Percentiles rank a stretch among this genome's conserved stretches.
Conservation (phyloP, 208 protist species). For the Angomonas ambiguus region DNA sequence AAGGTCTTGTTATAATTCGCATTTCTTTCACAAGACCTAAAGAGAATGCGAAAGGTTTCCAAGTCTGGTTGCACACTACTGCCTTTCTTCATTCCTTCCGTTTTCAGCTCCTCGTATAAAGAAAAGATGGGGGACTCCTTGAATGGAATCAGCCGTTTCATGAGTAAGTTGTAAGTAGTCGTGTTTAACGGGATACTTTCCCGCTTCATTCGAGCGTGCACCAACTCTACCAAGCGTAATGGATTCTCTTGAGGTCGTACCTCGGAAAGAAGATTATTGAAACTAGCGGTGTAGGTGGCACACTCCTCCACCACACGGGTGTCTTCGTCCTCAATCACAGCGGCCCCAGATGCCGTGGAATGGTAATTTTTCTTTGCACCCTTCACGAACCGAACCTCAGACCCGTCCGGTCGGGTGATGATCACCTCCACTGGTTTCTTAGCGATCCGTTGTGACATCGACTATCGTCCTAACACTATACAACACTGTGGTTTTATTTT, state of each 20-base stretch:
- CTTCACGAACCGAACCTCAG: constrained; percentile 56
- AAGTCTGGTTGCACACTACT: constrained; percentile 63
- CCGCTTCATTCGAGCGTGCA: constrained; percentile 77
- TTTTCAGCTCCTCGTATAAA: constrained; percentile 86
- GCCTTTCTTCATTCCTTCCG: constrained; percentile 50
- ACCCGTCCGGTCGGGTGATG: constrained; percentile 61
- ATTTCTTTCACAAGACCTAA: constrained; percentile 85
- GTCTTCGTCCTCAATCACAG: constrained; percentile 50
- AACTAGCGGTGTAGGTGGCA: constrained; percentile 84
- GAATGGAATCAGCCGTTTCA: constrained; percentile 76
- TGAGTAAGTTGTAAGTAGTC: constrained; percentile 87
- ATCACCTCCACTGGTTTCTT: constrained; percentile 51
- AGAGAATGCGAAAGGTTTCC: constrained; percentile 78
- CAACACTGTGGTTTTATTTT: constrained; percentile 9
- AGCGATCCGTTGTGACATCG: constrained; percentile 14
- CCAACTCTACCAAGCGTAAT: constrained; percentile 54
- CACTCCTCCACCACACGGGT: constrained; percentile 65
- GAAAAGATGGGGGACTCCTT: constrained; percentile 71
- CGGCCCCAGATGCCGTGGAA: background rate
- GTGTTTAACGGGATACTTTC: constrained; percentile 85
- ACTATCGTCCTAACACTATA: too few relatives aligned
- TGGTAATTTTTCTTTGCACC: constrained; percentile 13
- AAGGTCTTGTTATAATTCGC: constrained; percentile 80
- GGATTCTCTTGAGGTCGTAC: constrained; percentile 44
- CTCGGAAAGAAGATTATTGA: constrained; percentile 74